These are phyloP conservation scores for Colletotrichum eremochloae DNA, from an alignment of 2,329 filamentous ascomycete species.

Conservation along the genomic window DNA sequence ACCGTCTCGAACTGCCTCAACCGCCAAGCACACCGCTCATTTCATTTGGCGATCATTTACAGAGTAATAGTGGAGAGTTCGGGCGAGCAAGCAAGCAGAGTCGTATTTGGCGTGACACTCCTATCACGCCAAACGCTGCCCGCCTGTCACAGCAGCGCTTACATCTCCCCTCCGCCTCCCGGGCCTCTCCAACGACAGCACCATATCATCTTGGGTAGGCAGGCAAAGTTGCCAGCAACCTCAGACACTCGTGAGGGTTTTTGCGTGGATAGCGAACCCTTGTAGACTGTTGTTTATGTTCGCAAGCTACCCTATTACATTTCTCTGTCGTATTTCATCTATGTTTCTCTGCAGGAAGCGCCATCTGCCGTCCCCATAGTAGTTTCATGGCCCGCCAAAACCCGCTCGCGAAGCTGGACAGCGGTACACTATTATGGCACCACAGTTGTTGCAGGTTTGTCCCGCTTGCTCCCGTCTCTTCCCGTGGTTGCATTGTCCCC, in stretches of 20 bases:
- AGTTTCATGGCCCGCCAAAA: constrained; percentile 25
- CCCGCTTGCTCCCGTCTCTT: constrained; percentile 25
- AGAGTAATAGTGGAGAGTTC: neutral
- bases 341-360: constrained; percentile 1
- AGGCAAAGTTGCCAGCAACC: neutral
- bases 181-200: neutral
- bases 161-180: neutral
- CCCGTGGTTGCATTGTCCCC: neutral
- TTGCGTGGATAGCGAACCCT: constrained; percentile 7
- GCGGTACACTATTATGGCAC: constrained; percentile 6
- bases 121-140: neutral
- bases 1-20: constrained; percentile 21
- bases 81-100: neutral
- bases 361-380: constrained; percentile 13
- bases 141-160: neutral
- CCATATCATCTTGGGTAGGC: neutral
- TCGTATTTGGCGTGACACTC: neutral
- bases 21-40: constrained; percentile 23
- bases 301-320: neutral
- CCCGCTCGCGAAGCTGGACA: neutral
- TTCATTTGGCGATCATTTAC: constrained; percentile 16
- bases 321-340: neutral
- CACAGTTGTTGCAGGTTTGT: constrained; percentile 11
- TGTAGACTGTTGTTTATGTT: neutral
- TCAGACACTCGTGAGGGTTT: neutral